These are phyloP conservation scores for Stylonectria norvegica DNA, from an alignment of 2,329 filamentous ascomycete species.

Conservation along the genomic window DNA sequence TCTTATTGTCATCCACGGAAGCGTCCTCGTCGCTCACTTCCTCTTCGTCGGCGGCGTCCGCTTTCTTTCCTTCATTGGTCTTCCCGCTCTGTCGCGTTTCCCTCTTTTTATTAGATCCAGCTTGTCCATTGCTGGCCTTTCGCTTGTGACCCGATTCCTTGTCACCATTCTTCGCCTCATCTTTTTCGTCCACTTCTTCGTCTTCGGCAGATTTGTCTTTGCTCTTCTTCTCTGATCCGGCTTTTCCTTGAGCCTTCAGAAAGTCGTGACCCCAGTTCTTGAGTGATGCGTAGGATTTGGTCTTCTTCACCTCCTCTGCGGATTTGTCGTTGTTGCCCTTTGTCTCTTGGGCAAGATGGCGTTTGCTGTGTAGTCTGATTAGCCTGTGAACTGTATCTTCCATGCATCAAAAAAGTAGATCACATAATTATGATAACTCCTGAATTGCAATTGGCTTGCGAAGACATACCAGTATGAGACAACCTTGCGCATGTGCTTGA, in stretches of 20 bases:
- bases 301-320: slow-evolving; percentile 42
- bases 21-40: too few species aligned
- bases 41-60: slow-evolving; percentile 10
- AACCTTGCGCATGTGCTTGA: slow-evolving; percentile 60
- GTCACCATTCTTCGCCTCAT: slow-evolving; percentile 2
- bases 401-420: too few species aligned
- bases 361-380: slow-evolving; percentile 42
- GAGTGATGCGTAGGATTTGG: slow-evolving; percentile 54
- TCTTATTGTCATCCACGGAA: slow-evolving; percentile 22
- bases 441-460: too few species aligned
- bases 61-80: slow-evolving; percentile 19
- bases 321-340: slow-evolving; percentile 53
- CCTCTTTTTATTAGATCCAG: slow-evolving; percentile 31
- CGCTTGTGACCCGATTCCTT: slow-evolving; percentile 26
- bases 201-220: slow-evolving; percentile 9
- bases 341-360: slow-evolving; percentile 63
- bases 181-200: slow-evolving; percentile 6
- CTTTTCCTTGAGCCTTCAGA: slow-evolving; percentile 37
- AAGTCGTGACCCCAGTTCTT: slow-evolving; percentile 62
- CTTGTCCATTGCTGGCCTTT: slow-evolving; percentile 19
- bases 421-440: too few species aligned
- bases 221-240: background rate
- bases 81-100: slow-evolving; percentile 30
- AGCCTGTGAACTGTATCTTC: too few species aligned
- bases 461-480: slow-evolving; percentile 58